Conservation (phyloP, 148 eudicot genomes). For the Selenicereus undatus region DNA sequence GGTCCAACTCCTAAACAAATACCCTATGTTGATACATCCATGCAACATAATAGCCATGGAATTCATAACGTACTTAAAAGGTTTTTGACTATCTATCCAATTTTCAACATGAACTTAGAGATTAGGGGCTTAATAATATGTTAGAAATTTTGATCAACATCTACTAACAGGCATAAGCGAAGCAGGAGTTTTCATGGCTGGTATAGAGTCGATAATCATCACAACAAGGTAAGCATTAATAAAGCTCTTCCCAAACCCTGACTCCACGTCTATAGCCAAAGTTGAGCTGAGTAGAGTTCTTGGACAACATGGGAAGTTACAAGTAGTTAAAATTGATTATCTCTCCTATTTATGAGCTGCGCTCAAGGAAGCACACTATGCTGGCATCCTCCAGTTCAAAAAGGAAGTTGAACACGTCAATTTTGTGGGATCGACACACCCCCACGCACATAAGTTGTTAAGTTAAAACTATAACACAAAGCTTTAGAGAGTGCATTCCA, state of each 20-base stretch:
- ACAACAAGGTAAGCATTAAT: slow-evolving; percentile 25
- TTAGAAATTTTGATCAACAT: background rate
- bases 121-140: no score
- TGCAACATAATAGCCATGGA: no score
- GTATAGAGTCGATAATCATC: slow-evolving; percentile 23
- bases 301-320: slow-evolving; percentile 13
- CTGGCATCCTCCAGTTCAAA: slow-evolving; percentile 23
- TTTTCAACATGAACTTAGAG: no score
- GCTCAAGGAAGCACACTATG: slow-evolving; percentile 27
- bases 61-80: no score
- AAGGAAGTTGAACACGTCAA: slow-evolving; percentile 19
- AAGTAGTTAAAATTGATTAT: slow-evolving; percentile 9
- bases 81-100: no score
- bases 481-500: no score
- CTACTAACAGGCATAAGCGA: background rate
- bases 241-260: slow-evolving; percentile 24
- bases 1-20: no score
- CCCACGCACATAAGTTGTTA: no score
- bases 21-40: no score
- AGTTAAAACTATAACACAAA: no score
- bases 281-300: slow-evolving; percentile 14
- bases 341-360: slow-evolving; percentile 19
- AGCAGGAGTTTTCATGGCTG: slow-evolving; percentile 25
- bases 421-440: background rate
- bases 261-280: slow-evolving; percentile 14